These are phyloP conservation scores for Pseudopyrenochaeta lycopersici DNA, from an alignment of 2,329 filamentous ascomycete species.

Conservation along the genomic window DNA sequence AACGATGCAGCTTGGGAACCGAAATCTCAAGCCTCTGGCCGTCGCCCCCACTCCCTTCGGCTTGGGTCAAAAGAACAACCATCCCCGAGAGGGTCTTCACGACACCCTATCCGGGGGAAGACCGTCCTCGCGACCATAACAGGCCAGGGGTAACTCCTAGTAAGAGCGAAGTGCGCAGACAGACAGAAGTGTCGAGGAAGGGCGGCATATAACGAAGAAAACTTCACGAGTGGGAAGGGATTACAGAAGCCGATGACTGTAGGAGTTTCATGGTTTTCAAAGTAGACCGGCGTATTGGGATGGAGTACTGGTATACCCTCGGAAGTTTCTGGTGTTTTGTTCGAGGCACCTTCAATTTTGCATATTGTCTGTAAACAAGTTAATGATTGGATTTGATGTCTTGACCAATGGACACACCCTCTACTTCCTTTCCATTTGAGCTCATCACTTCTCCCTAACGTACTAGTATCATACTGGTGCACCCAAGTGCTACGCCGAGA, in stretches of 20 bases:
- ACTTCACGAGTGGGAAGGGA: neutral
- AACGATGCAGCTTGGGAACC: slow-evolving; percentile 21
- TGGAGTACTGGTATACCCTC: slow-evolving; percentile 31
- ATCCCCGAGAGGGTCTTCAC: neutral
- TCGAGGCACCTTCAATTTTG: slow-evolving; percentile 20
- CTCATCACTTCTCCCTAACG: too few relatives aligned
- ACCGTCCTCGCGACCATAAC: neutral
- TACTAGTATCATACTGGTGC: too few relatives aligned
- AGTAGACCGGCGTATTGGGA: neutral
- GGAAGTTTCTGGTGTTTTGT: too few relatives aligned
- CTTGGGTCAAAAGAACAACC: slow-evolving; percentile 10
- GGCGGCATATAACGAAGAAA: too few relatives aligned
- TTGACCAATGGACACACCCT: slow-evolving; percentile 31
- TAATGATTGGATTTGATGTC: slow-evolving; percentile 28
- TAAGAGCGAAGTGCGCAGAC: neutral
- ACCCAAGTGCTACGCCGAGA: too few relatives aligned
- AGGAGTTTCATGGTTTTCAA: neutral
- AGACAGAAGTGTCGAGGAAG: neutral
- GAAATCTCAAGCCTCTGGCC: slow-evolving; percentile 28
- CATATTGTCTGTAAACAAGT: slow-evolving; percentile 37
- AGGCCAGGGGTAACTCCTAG: neutral
- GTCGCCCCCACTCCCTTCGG: slow-evolving; percentile 22
- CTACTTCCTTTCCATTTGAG: too few relatives aligned
- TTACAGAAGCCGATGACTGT: neutral
- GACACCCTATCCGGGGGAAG: neutral